Percentiles rank a stretch among this genome's conserved stretches.
phyloP scores from a whole-genome alignment of 495 filamentous ascomycete species.

The Penicillium bialowiezense region DNA sequence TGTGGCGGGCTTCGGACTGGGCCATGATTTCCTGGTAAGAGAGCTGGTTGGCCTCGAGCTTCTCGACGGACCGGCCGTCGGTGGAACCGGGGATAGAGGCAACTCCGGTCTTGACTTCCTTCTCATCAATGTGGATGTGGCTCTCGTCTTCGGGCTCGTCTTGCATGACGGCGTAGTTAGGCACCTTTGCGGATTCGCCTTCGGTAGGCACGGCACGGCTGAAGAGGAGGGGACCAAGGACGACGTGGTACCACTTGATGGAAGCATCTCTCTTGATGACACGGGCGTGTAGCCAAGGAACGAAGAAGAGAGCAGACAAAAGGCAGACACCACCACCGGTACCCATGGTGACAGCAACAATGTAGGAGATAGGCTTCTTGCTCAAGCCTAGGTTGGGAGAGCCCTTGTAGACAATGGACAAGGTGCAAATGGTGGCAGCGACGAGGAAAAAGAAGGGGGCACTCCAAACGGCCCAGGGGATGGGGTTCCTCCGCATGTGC shows the following conservation, averaged over 20 bases:
- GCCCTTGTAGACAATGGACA: slow-evolving; percentile 65
- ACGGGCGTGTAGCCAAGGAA: slow-evolving; percentile 53
- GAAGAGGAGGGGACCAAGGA: slow-evolving; percentile 53
- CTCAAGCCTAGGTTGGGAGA: slow-evolving; percentile 53
- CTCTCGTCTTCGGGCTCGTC: slow-evolving; percentile 33
- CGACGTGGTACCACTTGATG: slow-evolving; percentile 52
- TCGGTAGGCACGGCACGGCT: slow-evolving; percentile 38
- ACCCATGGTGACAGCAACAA: slow-evolving; percentile 55
- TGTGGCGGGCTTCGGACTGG: slow-evolving; percentile 45
- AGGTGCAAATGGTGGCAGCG: slow-evolving; percentile 54
- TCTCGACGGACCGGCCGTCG: slow-evolving; percentile 45
- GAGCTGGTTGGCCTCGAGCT: slow-evolving; percentile 39
- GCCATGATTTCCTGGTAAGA: slow-evolving; percentile 56
- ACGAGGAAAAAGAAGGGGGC: slow-evolving; percentile 59
- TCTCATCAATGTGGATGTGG: slow-evolving; percentile 25
- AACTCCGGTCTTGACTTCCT: slow-evolving; percentile 24
- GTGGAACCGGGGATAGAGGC: slow-evolving; percentile 17
- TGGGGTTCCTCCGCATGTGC: slow-evolving; percentile 54
- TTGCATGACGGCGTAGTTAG: slow-evolving; percentile 54
- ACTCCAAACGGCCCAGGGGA: slow-evolving; percentile 55
- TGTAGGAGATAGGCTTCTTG: slow-evolving; percentile 55
- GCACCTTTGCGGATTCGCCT: slow-evolving; percentile 45
- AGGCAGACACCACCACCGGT: slow-evolving; percentile 48
- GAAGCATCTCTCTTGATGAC: slow-evolving; percentile 54
- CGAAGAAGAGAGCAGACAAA: slow-evolving; percentile 56